A percentile compares a stretch with the other conserved stretches of the same genome.
Evolutionary conservation across 2,329 filamentous ascomycete genomes (phyloP).

Genomic region (Colletotrichum zoysiae): DNA sequence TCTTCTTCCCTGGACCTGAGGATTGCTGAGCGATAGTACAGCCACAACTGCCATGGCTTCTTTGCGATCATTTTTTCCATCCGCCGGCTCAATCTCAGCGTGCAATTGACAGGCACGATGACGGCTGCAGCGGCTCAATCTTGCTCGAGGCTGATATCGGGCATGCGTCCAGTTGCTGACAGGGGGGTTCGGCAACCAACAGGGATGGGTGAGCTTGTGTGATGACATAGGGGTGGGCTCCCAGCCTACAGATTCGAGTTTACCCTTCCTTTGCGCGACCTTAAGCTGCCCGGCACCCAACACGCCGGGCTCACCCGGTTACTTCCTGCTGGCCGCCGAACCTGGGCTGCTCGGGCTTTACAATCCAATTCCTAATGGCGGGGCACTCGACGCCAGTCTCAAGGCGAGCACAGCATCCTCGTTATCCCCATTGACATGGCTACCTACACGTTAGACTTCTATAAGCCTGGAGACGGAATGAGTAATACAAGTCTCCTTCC

Average conservation of each 20-base stretch:
- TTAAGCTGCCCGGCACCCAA: not conserved
- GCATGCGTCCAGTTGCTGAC: not conserved
- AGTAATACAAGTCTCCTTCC: not conserved
- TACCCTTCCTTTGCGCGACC: not conserved
- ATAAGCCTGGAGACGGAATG: not conserved
- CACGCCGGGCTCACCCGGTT: not conserved
- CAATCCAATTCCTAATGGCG: not conserved
- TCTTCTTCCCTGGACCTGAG: not conserved
- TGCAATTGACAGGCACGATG: not conserved
- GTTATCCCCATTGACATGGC: conserved; percentile 4
- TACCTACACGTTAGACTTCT: not conserved
- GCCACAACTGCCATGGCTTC: not conserved
- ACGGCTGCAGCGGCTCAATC: conserved; percentile 4
- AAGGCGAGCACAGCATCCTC: not conserved
- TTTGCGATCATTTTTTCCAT: not conserved
- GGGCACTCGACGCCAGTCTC: not conserved
- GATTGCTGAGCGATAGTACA: not conserved
- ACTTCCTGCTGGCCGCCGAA: not conserved
- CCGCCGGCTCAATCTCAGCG: not conserved
- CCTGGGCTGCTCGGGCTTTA: conserved; percentile 15
- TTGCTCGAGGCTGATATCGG: not conserved
- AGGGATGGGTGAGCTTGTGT: no score
- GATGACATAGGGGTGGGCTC: not conserved
- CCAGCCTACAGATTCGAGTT: not conserved
- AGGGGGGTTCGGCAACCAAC: not conserved